Conservation (phyloP, 2,329 filamentous ascomycete species). For the Fusarium sulawesiense region DNA sequence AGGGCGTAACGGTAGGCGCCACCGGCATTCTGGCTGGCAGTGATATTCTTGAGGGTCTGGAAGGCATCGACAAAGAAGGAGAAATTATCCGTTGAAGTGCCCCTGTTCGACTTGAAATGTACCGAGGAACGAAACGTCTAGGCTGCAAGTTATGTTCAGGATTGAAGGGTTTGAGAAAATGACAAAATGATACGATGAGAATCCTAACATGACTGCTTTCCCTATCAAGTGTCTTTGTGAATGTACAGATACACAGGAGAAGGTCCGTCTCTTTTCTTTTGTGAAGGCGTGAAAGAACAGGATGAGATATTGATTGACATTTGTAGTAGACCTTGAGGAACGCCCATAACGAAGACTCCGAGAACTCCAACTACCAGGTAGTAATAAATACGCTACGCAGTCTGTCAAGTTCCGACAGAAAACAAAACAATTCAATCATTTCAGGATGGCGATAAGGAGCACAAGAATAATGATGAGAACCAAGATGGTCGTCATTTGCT, state of each 20-base stretch:
- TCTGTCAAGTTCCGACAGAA: slow-evolving; percentile 17
- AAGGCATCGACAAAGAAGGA: slow-evolving; percentile 81
- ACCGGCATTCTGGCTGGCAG: slow-evolving; percentile 80
- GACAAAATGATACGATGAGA: slow-evolving; percentile 15
- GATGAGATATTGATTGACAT: slow-evolving; percentile 13
- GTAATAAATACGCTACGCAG: slow-evolving; percentile 38
- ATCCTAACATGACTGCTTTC: not conserved
- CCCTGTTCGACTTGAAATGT: slow-evolving; percentile 8
- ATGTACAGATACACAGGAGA: slow-evolving; percentile 17
- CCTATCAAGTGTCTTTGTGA: not conserved
- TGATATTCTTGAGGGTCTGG: slow-evolving; percentile 83
- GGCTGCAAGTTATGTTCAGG: slow-evolving; percentile 29
- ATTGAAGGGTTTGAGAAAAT: slow-evolving; percentile 26
- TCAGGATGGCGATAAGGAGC: slow-evolving; percentile 83
- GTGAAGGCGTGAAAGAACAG: not conserved
- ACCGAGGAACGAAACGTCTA: slow-evolving; percentile 9
- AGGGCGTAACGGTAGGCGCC: slow-evolving; percentile 63
- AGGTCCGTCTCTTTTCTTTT: not conserved
- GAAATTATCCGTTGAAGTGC: slow-evolving; percentile 73
- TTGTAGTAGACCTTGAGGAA: slow-evolving; percentile 4
- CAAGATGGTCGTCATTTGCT: slow-evolving; percentile 86
- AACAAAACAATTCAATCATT: slow-evolving; percentile 58
- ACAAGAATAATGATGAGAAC: slow-evolving; percentile 84
- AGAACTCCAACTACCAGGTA: slow-evolving; percentile 29
- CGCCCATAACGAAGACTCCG: slow-evolving; percentile 22